Conservation (phyloP, 129 eudicot genomes). For the Flaveria linearis region DNA sequence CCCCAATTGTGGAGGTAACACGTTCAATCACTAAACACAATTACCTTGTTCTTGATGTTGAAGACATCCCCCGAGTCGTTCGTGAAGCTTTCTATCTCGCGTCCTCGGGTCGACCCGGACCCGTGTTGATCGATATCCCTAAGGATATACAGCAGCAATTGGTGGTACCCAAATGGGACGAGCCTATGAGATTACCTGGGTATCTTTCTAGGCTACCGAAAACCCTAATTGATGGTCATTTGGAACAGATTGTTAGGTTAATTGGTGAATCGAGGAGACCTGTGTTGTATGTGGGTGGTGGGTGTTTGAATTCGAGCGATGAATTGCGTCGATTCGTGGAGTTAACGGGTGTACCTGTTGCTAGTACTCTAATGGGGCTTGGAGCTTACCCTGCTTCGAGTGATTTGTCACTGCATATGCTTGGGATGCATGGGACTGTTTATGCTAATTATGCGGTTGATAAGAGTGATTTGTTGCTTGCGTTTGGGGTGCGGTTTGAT, state of each 20-base stretch:
- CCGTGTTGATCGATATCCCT: slow-evolving; percentile 67
- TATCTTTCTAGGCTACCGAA: slow-evolving; percentile 63
- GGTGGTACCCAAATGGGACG: slow-evolving; percentile 76
- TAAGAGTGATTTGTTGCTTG: slow-evolving; percentile 60
- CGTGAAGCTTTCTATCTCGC: slow-evolving; percentile 73
- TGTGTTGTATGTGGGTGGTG: slow-evolving; percentile 73
- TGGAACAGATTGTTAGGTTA: slow-evolving; percentile 69
- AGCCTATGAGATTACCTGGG: slow-evolving; percentile 63
- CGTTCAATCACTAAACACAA: slow-evolving; percentile 69
- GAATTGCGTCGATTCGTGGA: slow-evolving; percentile 67
- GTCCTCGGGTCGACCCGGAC: slow-evolving; percentile 69
- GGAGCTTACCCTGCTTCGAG: slow-evolving; percentile 68
- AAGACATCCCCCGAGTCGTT: slow-evolving; percentile 66
- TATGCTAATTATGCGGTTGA: slow-evolving; percentile 82
- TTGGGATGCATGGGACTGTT: slow-evolving; percentile 94
- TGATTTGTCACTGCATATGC: slow-evolving; percentile 59
- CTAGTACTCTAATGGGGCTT: slow-evolving; percentile 82
- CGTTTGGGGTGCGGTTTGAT: slow-evolving; percentile 65
- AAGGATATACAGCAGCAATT: slow-evolving; percentile 82
- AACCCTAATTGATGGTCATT: slow-evolving; percentile 30
- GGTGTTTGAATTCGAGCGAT: slow-evolving; percentile 65
- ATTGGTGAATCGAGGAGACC: slow-evolving; percentile 60
- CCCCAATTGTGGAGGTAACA: slow-evolving; percentile 71
- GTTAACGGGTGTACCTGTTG: slow-evolving; percentile 76
- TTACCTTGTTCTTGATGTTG: slow-evolving; percentile 57